These are phyloP conservation scores for Symbiodinium pilosum DNA, from an alignment of 73 alveolate species.

Conservation along the genomic window DNA sequence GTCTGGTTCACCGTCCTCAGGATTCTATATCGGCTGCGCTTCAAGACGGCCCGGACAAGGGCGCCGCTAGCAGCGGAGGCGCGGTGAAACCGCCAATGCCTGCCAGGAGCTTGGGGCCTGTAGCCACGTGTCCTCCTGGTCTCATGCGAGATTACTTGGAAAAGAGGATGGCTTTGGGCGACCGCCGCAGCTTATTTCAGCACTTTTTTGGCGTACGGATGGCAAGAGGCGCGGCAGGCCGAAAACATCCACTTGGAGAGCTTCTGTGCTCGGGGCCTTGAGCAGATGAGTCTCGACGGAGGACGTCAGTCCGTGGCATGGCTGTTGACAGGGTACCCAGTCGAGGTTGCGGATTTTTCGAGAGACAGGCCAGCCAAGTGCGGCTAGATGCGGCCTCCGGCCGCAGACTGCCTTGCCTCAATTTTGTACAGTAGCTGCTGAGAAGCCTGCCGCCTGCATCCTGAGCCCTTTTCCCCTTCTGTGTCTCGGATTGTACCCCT, in stretches of 20 bases:
- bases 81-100: neutral
- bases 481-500: too few species aligned
- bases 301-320: neutral
- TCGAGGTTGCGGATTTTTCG: neutral
- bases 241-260: neutral
- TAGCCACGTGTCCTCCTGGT: neutral
- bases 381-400: neutral
- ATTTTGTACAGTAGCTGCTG: too few species aligned
- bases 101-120: neutral
- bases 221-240: neutral
- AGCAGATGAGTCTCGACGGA: neutral
- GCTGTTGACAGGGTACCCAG: slow-evolving; percentile 34
- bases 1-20: neutral
- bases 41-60: neutral
- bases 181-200: neutral
- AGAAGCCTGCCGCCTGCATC: too few species aligned
- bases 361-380: neutral
- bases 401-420: too few species aligned
- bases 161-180: neutral
- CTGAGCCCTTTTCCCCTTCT: too few species aligned
- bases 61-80: neutral
- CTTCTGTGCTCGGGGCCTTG: neutral
- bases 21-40: neutral
- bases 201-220: neutral
- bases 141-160: slow-evolving; percentile 28